Evolutionary conservation across 805 yeast genomes (phyloP).

Genomic region (Suhomyces sp.): DNA sequence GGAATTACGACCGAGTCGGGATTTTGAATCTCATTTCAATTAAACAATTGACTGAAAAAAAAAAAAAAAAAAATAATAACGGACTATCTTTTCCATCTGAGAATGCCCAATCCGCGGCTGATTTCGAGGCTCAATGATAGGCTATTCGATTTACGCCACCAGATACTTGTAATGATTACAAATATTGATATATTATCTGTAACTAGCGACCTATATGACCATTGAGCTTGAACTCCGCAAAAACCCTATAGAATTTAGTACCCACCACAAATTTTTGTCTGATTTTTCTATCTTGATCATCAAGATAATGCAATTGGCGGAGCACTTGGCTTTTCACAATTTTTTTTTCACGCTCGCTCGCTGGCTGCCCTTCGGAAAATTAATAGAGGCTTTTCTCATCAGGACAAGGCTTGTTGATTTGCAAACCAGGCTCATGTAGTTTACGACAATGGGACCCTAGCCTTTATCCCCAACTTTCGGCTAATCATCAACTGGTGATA

Average conservation of each 20-base stretch:
- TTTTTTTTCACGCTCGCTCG: not conserved
- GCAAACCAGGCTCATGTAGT: not conserved
- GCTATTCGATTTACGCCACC: not conserved
- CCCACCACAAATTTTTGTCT: not conserved
- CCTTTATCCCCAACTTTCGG: not conserved
- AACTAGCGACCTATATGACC: not conserved
- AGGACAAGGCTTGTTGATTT: not conserved
- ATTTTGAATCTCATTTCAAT: not conserved
- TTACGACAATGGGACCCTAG: not conserved
- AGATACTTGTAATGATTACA: not conserved
- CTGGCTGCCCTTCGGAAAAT: not conserved
- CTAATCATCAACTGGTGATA: not conserved
- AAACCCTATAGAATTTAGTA: not conserved
- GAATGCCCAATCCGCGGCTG: not conserved
- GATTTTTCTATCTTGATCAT: conserved; percentile 6
- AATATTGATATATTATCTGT: not conserved
- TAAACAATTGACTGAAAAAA: not conserved
- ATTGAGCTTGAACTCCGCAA: not conserved
- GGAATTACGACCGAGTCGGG: not conserved
- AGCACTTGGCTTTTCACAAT: not conserved
- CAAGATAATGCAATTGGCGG: conserved; percentile 2
- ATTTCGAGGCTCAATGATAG: not conserved
- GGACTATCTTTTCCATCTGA: not conserved
- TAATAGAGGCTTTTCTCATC: not conserved
- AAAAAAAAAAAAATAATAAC: not conserved